Evolutionary conservation across 169 alveolate genomes (phyloP).

Genomic region (Eimeria zaria): DNA sequence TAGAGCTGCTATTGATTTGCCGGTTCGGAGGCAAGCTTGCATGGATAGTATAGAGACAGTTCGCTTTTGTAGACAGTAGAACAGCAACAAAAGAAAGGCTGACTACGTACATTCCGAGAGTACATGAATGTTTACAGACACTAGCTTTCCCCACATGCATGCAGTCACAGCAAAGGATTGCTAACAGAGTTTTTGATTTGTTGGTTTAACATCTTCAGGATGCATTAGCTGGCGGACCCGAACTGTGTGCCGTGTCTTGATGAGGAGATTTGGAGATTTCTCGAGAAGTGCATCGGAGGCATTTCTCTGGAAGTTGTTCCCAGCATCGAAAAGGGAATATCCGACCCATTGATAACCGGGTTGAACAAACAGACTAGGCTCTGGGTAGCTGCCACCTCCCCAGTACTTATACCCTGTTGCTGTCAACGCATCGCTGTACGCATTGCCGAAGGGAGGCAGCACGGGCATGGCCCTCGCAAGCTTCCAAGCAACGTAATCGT

Average conservation of each 20-base stretch:
- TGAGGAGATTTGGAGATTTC: background rate
- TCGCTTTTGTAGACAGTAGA: too few relatives aligned
- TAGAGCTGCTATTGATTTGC: background rate
- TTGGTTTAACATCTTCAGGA: too few relatives aligned
- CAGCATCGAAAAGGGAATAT: slow-evolving; percentile 59
- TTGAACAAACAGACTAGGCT: slow-evolving; percentile 24
- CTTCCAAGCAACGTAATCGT: slow-evolving; percentile 62
- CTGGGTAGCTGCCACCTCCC: slow-evolving; percentile 49
- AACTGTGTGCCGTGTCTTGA: slow-evolving; percentile 61
- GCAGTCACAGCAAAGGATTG: too few relatives aligned
- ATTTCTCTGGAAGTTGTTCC: slow-evolving; percentile 39
- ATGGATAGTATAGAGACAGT: too few relatives aligned
- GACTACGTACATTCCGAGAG: too few relatives aligned
- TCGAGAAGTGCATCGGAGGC: slow-evolving; percentile 69
- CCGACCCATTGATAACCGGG: slow-evolving; percentile 72
- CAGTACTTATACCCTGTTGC: slow-evolving; percentile 44
- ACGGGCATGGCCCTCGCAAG: slow-evolving; percentile 63
- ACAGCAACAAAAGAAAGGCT: too few relatives aligned
- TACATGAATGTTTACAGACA: too few relatives aligned
- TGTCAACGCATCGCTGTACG: slow-evolving; percentile 37
- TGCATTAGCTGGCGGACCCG: too few relatives aligned
- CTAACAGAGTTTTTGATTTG: too few relatives aligned
- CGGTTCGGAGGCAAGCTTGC: background rate
- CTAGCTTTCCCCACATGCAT: too few relatives aligned
- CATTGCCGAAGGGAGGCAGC: slow-evolving; percentile 59